Percentiles rank a stretch among this genome's conserved stretches.
These are phyloP conservation scores for Opeltia flavorubescens DNA, from an alignment of 495 filamentous ascomycete genomes.

Conservation along the genomic window DNA sequence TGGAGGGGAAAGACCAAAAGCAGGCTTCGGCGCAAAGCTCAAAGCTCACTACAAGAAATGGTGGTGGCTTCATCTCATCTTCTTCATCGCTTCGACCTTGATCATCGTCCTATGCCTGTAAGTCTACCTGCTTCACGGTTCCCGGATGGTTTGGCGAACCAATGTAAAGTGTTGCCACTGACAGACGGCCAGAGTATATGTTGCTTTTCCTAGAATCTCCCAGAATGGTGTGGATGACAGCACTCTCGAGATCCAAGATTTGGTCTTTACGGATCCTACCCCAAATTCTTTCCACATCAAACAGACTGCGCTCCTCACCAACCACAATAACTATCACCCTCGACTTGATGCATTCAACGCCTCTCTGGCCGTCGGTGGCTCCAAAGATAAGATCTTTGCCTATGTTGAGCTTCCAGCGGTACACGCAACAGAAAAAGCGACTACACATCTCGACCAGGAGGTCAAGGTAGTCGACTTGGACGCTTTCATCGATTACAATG, in stretches of 20 bases:
- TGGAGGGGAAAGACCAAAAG: slow-evolving; percentile 12
- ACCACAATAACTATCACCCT: slow-evolving; percentile 35
- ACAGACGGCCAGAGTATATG: slow-evolving; percentile 43
- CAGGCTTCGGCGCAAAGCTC: slow-evolving; percentile 23
- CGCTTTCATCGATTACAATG: slow-evolving; percentile 45
- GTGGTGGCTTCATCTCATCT: slow-evolving; percentile 61
- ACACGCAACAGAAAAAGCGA: slow-evolving; percentile 39
- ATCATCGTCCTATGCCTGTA: slow-evolving; percentile 54
- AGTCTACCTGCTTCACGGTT: slow-evolving; percentile 28
- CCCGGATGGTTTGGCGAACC: too few relatives aligned
- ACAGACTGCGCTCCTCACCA: slow-evolving; percentile 33
- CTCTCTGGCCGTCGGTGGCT: slow-evolving; percentile 36
- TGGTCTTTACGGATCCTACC: slow-evolving; percentile 45
- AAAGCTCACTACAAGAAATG: slow-evolving; percentile 39
- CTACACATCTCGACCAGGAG: slow-evolving; percentile 38
- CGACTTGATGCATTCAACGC: slow-evolving; percentile 42
- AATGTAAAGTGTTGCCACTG: background rate
- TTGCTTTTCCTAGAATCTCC: slow-evolving; percentile 58
- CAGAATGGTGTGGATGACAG: slow-evolving; percentile 54
- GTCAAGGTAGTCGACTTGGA: slow-evolving; percentile 35
- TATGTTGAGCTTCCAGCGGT: slow-evolving; percentile 40
- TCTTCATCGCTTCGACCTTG: slow-evolving; percentile 40
- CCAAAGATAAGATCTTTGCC: slow-evolving; percentile 38
- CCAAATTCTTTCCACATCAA: slow-evolving; percentile 41
- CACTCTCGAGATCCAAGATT: slow-evolving; percentile 40